Base-by-base conservation (phyloP, 2,329 filamentous ascomycete species). In the Pseudogymnoascus sp. region DNA sequence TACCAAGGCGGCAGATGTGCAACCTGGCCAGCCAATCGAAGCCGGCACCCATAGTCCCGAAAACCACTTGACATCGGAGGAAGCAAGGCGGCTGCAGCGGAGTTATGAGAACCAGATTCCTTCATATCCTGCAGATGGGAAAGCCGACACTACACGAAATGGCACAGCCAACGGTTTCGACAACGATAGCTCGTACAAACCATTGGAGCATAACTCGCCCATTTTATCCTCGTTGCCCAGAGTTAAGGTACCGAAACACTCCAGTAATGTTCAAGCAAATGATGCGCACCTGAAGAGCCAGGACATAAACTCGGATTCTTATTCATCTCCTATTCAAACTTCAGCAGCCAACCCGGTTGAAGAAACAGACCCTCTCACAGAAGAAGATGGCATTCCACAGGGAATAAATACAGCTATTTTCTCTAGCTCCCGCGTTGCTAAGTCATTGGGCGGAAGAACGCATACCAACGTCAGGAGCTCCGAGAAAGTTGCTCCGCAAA, bases 361-460 rank as follows among this genome's bases (percentile, higher is more conserved):
- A 3, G 21, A 54, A 21, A 17, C 31, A 5, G 64, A 69, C 41
- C 63, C 66, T 33, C 61, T 74, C 4, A 67, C 71, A 35, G 71
- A 74, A 59, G 70, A 78, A 61, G 75, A 79, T 15, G 76, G 80
- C n/a, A 63, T 80, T 13, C 78, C 83, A 3, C 81, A 84, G 60
- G 84, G 81, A 54, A 76, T 86, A 67, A 79, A 87, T 68, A 79
- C 80, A 4, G 80, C 84, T 65, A 72, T 88, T 0, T 88, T 88
- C 68, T 81, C 82, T 61, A 87, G 81, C 61, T 80, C 79, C 2
- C 78, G 77, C 61, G 80, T 86, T 17, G 81, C 83, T 29, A 78
- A 74, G 63, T 76, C 83, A 71, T 73, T 87, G 11, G 78, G 81
- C 31, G 76, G 76, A 31, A 77, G 79, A 64, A 71, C 71, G 61